These are phyloP conservation scores for Aspergillus homomorphus DNA, from an alignment of 495 filamentous ascomycete species.

Conservation along the genomic window DNA sequence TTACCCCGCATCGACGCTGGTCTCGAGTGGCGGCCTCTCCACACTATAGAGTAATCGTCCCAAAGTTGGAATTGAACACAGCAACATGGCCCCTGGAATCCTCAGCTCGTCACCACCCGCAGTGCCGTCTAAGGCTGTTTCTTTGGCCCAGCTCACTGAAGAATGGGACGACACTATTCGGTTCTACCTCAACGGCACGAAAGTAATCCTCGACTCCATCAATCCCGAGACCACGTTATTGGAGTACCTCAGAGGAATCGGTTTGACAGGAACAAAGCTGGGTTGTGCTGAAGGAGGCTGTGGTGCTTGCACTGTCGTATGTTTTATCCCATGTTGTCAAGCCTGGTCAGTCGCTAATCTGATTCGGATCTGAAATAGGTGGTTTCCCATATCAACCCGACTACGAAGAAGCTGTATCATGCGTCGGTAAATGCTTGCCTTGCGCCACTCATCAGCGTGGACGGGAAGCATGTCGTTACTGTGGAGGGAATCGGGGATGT, in stretches of 20 bases:
- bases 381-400: conserved; percentile 87
- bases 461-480: conserved; percentile 98
- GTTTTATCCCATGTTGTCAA: background rate
- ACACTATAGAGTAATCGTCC: background rate
- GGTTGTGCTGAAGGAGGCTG: conserved; percentile 94
- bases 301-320: conserved; percentile 91
- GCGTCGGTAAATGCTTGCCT: conserved; percentile 93
- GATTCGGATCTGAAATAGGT: conserved; percentile 46
- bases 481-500: conserved; percentile 95
- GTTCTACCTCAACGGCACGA: conserved; percentile 96
- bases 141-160: conserved; percentile 56
- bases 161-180: conserved; percentile 66
- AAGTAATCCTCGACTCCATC: conserved; percentile 73
- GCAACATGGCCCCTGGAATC: conserved; percentile 61
- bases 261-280: conserved; percentile 72
- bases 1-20: background rate
- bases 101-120: conserved; percentile 43
- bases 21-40: background rate
- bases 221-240: conserved; percentile 92
- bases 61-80: background rate
- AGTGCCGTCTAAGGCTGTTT: conserved; percentile 38
- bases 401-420: conserved; percentile 84
- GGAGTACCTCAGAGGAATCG: conserved; percentile 87
- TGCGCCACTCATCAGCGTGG: conserved; percentile 84
- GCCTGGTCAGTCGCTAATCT: background rate